Base-by-base conservation (phyloP, 2,329 filamentous ascomycete genomes). In the Talaromyces sp. region DNA sequence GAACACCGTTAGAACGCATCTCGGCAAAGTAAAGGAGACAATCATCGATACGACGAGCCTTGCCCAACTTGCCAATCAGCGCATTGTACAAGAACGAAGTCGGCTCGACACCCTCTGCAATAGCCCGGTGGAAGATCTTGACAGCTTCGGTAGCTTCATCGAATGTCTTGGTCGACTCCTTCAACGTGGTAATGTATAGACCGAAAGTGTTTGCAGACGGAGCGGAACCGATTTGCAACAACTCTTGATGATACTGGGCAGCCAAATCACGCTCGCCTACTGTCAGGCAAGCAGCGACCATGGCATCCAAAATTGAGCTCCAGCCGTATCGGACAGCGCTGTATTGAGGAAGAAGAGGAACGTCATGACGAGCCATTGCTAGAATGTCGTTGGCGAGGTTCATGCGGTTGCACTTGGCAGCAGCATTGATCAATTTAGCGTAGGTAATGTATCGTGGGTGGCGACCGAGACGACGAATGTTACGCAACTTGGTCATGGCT, bases 41-140 rank as follows among this genome's bases (percentile, higher is more conserved):
- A 81, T 99, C 95, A 71, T 99, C 95, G 69, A 99, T 98, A 67
- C 95, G 93, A 62, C 95, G 91, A 64, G 95, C 95, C 84, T 98
- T 98, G 74, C 95, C 95, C 47, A 99, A 89, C 83, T 99, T 99
- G 74, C 95, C 95, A 70, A 99, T 99, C 35, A 99, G 85, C 60
- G 95, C 95, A 73, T 99, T 99, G 86, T 98, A 99, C 69, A 99
- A 80, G 85, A 99, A 99, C 0, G 94, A 97, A 57, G 91, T 96
- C 22, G 95, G 93, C 79, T 97, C 92, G 14, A 99, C 95, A 66
- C 94, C 93, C 80, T 99, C 95, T 13, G 90, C 83, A 82, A 96
- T 93, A 66, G 95, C 93, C 65, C 93, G 91, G 73, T 95, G 89
- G 84, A 99, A 99, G 78, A 99, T 97, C 81, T 96, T 96, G 74